These are phyloP conservation scores for Rhododendron henanense DNA, from an alignment of 148 eudicot species.

Conservation along the genomic window DNA sequence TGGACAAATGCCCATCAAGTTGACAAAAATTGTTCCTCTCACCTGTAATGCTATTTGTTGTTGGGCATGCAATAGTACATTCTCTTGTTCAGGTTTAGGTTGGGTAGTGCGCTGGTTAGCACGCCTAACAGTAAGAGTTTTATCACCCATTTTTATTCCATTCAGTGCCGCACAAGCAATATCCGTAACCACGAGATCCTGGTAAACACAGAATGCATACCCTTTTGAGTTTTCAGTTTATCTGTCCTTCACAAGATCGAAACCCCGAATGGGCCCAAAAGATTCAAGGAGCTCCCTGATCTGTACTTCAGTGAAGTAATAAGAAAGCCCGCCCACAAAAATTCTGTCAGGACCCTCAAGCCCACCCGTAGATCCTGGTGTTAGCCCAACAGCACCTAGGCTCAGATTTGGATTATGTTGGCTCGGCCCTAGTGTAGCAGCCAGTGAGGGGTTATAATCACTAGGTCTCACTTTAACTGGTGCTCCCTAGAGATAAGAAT, in stretches of 20 bases:
- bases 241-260: conserved; percentile 92
- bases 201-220: conserved; percentile 96
- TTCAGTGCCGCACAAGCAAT: conserved; percentile 92
- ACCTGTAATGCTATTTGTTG: conserved; percentile 98
- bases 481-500: conserved; percentile 47
- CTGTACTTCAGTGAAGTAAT: conserved; percentile 86
- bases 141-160: conserved; percentile 98
- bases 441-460: conserved; percentile 90
- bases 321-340: conserved; percentile 94
- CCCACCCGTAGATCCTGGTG: conserved; percentile 89
- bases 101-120: conserved; percentile 85
- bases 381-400: conserved; percentile 83
- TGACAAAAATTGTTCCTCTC: not conserved
- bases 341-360: conserved; percentile 98
- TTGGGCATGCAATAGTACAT: conserved; percentile 75
- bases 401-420: conserved; percentile 86
- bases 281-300: conserved; percentile 89
- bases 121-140: conserved; percentile 86
- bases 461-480: conserved; percentile 94
- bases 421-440: conserved; percentile 95
- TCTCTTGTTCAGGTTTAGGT: conserved; percentile 96
- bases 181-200: conserved; percentile 75
- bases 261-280: conserved; percentile 85
- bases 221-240: conserved; percentile 97
- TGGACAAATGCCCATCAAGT: not conserved